These are phyloP conservation scores for Amanita rimosa DNA, from an alignment of 768 basidiomycete species.

Conservation along the genomic window DNA sequence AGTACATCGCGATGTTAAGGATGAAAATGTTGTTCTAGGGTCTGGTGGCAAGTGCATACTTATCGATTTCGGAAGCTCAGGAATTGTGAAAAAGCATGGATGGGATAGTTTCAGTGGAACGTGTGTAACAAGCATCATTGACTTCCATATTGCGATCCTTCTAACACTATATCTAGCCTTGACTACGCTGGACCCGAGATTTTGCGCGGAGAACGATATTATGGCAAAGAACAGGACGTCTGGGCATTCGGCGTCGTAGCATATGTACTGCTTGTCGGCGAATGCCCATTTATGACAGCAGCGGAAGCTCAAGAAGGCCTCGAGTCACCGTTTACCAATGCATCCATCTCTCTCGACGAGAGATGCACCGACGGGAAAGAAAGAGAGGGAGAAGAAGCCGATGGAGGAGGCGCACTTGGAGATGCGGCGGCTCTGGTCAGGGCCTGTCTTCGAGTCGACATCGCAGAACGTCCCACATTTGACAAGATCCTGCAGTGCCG, in stretches of 20 bases:
- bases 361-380: constrained; percentile 69
- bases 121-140: constrained; percentile 34
- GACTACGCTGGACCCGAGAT: constrained; percentile 98
- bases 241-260: constrained; percentile 98
- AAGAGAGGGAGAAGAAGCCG: constrained; percentile 61
- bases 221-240: constrained; percentile 94
- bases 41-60: constrained; percentile 76
- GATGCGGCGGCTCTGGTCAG: constrained; percentile 81
- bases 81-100: constrained; percentile 69
- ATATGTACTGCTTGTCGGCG: constrained; percentile 86
- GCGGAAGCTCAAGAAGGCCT: constrained; percentile 86
- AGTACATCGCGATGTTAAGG: constrained; percentile 98
- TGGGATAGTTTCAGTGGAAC: constrained; percentile 94
- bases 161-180: constrained; percentile 31
- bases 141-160: not conserved
- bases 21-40: constrained; percentile 88
- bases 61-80: constrained; percentile 96
- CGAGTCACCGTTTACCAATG: constrained; percentile 61
- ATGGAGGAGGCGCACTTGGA: constrained; percentile 75
- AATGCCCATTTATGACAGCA: constrained; percentile 87
- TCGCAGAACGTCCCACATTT: constrained; percentile 73
- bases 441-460: constrained; percentile 76
- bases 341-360: constrained; percentile 69
- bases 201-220: constrained; percentile 85
- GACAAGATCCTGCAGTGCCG: constrained; percentile 69